Conservation (phyloP, 371 early-diverging fungal genomes). For the Smittium culicis region DNA sequence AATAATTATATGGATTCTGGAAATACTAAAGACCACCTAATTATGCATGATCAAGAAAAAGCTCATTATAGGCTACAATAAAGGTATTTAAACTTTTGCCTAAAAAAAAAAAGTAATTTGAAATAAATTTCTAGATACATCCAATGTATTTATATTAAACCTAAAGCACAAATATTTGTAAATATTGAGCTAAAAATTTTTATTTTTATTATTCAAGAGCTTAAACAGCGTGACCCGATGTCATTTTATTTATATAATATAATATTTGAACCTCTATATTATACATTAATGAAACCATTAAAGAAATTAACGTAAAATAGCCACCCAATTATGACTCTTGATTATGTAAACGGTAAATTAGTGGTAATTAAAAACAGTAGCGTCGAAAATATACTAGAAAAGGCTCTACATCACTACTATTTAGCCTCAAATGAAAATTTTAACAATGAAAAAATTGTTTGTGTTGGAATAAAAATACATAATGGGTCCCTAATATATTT, state of each 20-base stretch:
- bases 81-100: conserved; percentile 3
- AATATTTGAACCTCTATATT: conserved; percentile 11
- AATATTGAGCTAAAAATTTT: background rate
- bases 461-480: background rate
- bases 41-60: conserved; percentile 12
- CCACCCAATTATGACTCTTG: background rate
- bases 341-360: conserved; percentile 13
- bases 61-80: conserved; percentile 4
- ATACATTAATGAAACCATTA: background rate
- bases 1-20: background rate
- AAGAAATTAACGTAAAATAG: background rate
- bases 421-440: conserved; percentile 6
- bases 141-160: background rate
- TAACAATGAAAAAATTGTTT: background rate
- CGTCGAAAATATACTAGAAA: background rate
- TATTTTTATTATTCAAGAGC: conserved; percentile 9
- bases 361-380: background rate
- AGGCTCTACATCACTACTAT: background rate
- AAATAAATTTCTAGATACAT: background rate
- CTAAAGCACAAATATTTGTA: background rate
- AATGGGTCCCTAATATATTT: background rate
- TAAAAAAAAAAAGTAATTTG: background rate
- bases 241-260: conserved; percentile 15
- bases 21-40: background rate
- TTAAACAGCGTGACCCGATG: conserved; percentile 15